phyloP scores from a whole-genome alignment of 768 basidiomycete species.

The Leccinum disarticulatum region DNA sequence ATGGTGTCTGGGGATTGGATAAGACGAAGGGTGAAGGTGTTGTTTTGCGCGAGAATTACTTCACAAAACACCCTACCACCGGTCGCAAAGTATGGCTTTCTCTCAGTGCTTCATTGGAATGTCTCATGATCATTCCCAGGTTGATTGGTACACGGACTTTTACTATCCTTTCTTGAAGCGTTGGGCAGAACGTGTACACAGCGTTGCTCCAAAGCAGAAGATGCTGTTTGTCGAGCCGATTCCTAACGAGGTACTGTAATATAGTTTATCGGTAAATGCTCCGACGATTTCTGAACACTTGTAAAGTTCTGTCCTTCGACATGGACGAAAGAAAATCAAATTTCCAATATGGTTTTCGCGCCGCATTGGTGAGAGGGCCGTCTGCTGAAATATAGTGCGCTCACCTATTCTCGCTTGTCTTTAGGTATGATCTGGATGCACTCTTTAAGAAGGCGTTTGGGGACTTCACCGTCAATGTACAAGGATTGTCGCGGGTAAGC shows the following conservation, averaged over 20 bases:
- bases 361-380: slow-evolving; percentile 63
- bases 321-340: slow-evolving; percentile 67
- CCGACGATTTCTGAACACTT: slow-evolving; percentile 5
- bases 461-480: slow-evolving; percentile 88
- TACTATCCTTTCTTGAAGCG: slow-evolving; percentile 74
- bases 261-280: neutral
- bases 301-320: slow-evolving; percentile 73
- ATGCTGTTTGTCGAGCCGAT: slow-evolving; percentile 81
- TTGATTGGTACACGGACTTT: slow-evolving; percentile 86
- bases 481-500: slow-evolving; percentile 81
- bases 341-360: slow-evolving; percentile 64
- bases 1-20: no score
- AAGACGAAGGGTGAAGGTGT: no score
- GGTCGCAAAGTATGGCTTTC: slow-evolving; percentile 2
- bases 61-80: no score
- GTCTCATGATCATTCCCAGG: slow-evolving; percentile 36
- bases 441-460: slow-evolving; percentile 85
- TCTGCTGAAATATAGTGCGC: neutral
- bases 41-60: no score
- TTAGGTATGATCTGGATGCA: slow-evolving; percentile 89
- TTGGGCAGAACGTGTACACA: slow-evolving; percentile 64
- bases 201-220: slow-evolving; percentile 48
- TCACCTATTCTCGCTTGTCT: neutral
- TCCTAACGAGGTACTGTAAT: slow-evolving; percentile 78
- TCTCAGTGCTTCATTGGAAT: neutral